Evolutionary conservation across 345 rosid genomes (phyloP).

Genomic region (Eucalyptus lansdowneana): DNA sequence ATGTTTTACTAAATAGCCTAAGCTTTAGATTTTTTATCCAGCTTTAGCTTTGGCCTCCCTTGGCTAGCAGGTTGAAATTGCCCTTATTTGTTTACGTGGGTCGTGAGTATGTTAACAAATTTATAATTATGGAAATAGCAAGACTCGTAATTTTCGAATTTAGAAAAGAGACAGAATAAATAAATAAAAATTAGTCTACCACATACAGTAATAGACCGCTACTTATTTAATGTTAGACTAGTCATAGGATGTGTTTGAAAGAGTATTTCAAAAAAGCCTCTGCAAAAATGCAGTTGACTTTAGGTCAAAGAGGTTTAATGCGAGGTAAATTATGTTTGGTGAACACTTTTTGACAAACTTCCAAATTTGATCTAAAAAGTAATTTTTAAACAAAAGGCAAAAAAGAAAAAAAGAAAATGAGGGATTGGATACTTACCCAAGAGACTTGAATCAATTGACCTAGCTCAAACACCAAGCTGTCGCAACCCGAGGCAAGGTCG

Average conservation of each 20-base stretch:
- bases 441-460: neutral
- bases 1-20: neutral
- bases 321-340: neutral
- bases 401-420: no score
- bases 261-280: no score
- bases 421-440: neutral
- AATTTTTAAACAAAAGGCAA: neutral
- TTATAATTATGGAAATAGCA: neutral
- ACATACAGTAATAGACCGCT: neutral
- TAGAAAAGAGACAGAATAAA: neutral
- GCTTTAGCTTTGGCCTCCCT: neutral
- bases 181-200: neutral
- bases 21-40: neutral
- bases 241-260: no score
- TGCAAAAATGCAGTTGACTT: neutral
- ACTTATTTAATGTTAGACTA: neutral
- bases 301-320: neutral
- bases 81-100: neutral
- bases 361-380: no score
- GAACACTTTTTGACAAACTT: neutral
- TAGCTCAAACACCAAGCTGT: accelerated
- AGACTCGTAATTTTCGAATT: neutral
- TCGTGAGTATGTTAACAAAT: neutral
- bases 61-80: neutral
- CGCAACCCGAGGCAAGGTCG: accelerated